Evolutionary conservation across 352 stramenopile genomes (phyloP), one percentile per base, ranked within the genome.

Genomic region (Phytophthora sojae): DNA sequence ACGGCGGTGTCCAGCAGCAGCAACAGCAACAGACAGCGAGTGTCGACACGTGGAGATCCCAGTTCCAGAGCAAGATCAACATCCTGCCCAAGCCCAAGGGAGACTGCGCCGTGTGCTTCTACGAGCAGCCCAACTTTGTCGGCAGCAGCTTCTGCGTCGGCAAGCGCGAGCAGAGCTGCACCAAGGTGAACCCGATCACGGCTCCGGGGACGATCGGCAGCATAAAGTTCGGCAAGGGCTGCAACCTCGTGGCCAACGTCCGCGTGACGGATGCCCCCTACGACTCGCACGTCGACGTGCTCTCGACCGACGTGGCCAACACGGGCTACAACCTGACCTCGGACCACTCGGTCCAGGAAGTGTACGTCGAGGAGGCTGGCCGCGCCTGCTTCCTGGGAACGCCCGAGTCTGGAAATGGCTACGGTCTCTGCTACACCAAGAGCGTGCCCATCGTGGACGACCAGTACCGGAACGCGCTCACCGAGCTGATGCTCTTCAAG

Each of bases 361-460:
- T 86, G 0, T 86, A 82, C 53, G 81, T 88, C 6, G 81, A 86
- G 64, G 65, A 75, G 45, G 76, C 77, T n/a, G 80, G 80, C 25
- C 58, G 66, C 8, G 80, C 71, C 5, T 88, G 81, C 50, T 80
- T 83, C 39, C 60, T 81, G 7, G 77, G 77, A 1, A 51, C 37
- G 3, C 55, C 65, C 12, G 42, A 47, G 2, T 59, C 45, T 21
- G 59, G 56, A 12, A 21, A 69, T 32, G 57, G 71, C 9, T 77
- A 75, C 60, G 81, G 78, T 53, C 39, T 71, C 19, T 89, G 81
- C 64, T 89, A 82, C 56, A 71, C 56, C 11, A 26, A 76, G 5
- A 59, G 62, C 53, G 64, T 66, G 11, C 54, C 65, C 21, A 32
- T 49, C 29, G 54, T 85, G 21, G 76, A 86, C n/a, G 17, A 15